These are phyloP conservation scores for Gnomoniopsis smithogilvyi DNA, from an alignment of 2,329 filamentous ascomycete genomes.

Conservation along the genomic window DNA sequence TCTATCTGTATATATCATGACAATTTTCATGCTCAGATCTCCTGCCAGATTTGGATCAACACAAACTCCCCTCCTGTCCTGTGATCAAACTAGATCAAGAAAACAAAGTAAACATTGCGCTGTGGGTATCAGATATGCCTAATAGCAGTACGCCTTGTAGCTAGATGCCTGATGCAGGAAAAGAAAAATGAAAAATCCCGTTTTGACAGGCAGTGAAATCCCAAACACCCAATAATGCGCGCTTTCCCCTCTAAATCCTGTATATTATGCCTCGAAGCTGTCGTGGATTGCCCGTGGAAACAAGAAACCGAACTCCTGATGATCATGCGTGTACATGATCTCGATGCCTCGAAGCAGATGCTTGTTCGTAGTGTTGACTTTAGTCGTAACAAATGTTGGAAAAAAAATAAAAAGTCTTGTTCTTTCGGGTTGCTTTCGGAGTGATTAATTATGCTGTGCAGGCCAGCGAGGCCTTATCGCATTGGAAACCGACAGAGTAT, in stretches of 20 bases:
- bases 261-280: constrained; percentile 8
- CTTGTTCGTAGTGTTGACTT: neutral
- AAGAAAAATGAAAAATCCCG: neutral
- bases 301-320: neutral
- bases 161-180: constrained; percentile 14
- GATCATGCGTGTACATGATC: neutral
- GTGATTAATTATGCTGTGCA: neutral
- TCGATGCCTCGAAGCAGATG: neutral
- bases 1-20: too few relatives aligned
- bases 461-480: constrained; percentile 37
- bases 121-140: constrained; percentile 23
- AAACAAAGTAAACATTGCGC: neutral
- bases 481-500: constrained; percentile 80
- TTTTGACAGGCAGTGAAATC: neutral
- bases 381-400: neutral
- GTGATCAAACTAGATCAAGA: neutral
- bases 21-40: too few relatives aligned
- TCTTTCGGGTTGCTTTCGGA: neutral
- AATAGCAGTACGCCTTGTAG: constrained; percentile 18
- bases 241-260: neutral
- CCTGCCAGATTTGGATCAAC: too few relatives aligned
- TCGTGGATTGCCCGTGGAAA: neutral
- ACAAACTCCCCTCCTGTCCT: neutral
- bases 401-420: neutral
- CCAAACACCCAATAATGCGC: neutral